Evolutionary conservation across 78 protist species (phyloP).

Genomic region (Ministeria vibrans): DNA sequence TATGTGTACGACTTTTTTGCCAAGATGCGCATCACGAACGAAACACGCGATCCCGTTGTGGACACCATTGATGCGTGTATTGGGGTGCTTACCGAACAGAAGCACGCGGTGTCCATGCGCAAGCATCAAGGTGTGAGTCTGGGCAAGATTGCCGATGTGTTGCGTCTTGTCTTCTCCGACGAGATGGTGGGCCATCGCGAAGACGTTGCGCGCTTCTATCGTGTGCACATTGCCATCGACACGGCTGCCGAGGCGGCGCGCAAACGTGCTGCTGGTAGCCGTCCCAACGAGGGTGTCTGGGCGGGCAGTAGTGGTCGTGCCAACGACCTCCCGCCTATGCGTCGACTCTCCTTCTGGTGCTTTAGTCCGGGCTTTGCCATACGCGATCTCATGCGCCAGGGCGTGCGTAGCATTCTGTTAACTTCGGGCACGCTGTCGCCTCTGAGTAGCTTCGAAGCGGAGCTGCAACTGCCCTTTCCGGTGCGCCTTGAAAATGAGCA

Average conservation of each 20-base stretch:
- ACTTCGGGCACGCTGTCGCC: constrained; percentile 97
- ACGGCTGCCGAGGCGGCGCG: too few relatives aligned
- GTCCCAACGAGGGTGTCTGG: too few relatives aligned
- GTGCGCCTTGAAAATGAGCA: constrained; percentile 64
- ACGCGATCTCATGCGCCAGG: not conserved
- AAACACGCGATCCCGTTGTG: not conserved
- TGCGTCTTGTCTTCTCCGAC: too few relatives aligned
- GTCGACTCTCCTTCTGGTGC: constrained; percentile 16
- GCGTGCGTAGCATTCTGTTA: constrained; percentile 54
- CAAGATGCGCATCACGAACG: not conserved
- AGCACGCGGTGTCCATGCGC: too few relatives aligned
- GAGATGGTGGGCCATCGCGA: too few relatives aligned
- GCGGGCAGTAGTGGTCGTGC: too few relatives aligned
- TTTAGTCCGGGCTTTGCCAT: constrained; percentile 16
- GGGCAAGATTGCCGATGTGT: too few relatives aligned
- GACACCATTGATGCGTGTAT: not conserved
- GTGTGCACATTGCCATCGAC: too few relatives aligned
- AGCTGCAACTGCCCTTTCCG: constrained; percentile 33
- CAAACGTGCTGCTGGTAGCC: too few relatives aligned
- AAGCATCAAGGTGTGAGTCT: too few relatives aligned
- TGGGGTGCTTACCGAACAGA: not conserved
- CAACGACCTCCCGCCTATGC: too few relatives aligned
- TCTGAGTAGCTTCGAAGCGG: constrained; percentile 49
- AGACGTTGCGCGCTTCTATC: too few relatives aligned
- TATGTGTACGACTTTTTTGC: not conserved